Conservation (phyloP, 1,284 basidiomycete genomes). For the Xerocomus cyaneibrunnescens region DNA sequence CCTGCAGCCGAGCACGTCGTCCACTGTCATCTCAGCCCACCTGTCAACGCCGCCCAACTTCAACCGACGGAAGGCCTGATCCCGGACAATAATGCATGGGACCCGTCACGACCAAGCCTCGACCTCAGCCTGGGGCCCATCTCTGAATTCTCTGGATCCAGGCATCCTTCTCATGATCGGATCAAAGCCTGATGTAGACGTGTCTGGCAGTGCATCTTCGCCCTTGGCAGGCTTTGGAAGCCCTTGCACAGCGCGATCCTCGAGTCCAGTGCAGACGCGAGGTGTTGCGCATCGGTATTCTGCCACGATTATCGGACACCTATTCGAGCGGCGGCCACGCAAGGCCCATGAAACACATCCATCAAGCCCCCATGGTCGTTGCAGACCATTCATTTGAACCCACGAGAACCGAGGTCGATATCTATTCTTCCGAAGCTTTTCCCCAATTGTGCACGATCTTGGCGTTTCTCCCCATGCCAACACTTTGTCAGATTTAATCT, state of each 20-base stretch:
- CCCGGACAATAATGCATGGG: neutral
- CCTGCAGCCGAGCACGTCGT: too few relatives aligned
- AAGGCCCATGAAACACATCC: neutral
- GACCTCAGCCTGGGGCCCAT: too few relatives aligned
- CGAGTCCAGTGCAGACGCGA: neutral
- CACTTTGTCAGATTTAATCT: neutral
- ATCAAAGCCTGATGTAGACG: neutral
- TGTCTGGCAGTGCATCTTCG: neutral
- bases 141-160: neutral
- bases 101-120: neutral
- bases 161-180: conserved; percentile 1
- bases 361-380: neutral
- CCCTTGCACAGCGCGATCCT: neutral
- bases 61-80: too few relatives aligned
- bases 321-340: neutral
- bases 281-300: neutral
- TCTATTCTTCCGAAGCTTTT: neutral
- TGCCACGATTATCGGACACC: neutral
- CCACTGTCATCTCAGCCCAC: too few relatives aligned
- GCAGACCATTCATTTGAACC: neutral
- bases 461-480: neutral
- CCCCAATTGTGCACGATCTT: neutral
- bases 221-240: neutral
- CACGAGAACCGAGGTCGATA: neutral
- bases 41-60: too few relatives aligned